phyloP scores from a whole-genome alignment of 2,329 filamentous ascomycete species.

The Coniella vitis region DNA sequence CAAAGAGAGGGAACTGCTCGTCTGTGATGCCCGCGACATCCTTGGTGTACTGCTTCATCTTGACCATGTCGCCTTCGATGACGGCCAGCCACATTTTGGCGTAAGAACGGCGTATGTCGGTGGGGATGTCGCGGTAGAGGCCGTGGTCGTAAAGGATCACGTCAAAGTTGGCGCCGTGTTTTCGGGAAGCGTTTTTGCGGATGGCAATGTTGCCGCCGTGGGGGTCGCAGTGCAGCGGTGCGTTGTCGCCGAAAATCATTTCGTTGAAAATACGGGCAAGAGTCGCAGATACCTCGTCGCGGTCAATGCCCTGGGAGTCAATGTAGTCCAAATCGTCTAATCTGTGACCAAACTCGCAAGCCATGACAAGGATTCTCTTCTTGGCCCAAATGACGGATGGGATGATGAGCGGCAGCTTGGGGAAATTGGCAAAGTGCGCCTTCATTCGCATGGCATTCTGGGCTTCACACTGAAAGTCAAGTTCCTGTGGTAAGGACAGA shows the following conservation, averaged over 20 bases:
- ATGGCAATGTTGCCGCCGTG: conserved; percentile 96
- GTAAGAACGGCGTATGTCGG: conserved; percentile 72
- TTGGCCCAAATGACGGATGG: conserved; percentile 86
- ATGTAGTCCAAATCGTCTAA: conserved; percentile 86
- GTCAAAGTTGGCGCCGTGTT: conserved; percentile 72
- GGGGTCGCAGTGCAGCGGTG: conserved; percentile 91
- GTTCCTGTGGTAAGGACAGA: conserved; percentile 77
- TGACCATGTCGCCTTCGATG: conserved; percentile 75
- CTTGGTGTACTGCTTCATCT: conserved; percentile 82
- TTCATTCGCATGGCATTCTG: conserved; percentile 74
- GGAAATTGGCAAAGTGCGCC: conserved; percentile 71
- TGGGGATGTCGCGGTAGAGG: conserved; percentile 86
- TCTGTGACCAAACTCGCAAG: conserved; percentile 77
- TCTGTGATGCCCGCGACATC: conserved; percentile 86
- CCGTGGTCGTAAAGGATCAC: conserved; percentile 96
- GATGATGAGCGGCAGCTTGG: conserved; percentile 75
- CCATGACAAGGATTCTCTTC: conserved; percentile 89
- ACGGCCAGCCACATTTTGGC: conserved; percentile 97
- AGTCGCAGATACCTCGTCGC: conserved; percentile 90
- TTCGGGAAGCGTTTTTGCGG: conserved; percentile 59
- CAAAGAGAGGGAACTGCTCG: conserved; percentile 89
- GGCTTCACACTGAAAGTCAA: conserved; percentile 83
- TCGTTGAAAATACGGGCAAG: conserved; percentile 94
- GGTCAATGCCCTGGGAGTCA: conserved; percentile 78
- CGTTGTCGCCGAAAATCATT: conserved; percentile 92